phyloP scores from a whole-genome alignment of 345 rosid genomes.

The Hibiscus trionum region DNA sequence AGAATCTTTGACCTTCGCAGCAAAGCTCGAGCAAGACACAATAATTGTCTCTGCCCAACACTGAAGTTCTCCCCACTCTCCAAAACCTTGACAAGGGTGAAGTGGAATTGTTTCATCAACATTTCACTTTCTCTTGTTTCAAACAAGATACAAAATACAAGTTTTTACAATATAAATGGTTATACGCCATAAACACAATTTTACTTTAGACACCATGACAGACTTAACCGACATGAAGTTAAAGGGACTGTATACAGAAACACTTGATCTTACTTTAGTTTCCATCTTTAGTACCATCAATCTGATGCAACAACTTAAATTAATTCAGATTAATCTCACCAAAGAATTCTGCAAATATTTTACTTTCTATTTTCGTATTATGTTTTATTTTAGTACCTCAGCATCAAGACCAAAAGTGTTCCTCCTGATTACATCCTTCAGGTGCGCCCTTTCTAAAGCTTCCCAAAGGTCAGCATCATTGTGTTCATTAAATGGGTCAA shows the following conservation, averaged over 20 bases:
- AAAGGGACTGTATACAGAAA: background rate
- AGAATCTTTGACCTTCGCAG: conserved; percentile 83
- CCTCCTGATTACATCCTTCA: conserved; percentile 72
- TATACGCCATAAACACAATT: background rate
- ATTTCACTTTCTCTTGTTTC: background rate
- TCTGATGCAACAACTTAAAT: background rate
- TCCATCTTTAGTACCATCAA: background rate
- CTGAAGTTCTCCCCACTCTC: conserved; percentile 93
- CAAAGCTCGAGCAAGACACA: conserved; percentile 89
- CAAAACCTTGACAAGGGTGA: conserved; percentile 37
- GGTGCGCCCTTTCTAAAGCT: conserved; percentile 77
- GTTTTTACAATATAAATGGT: background rate
- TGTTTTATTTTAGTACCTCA: conserved; percentile 36
- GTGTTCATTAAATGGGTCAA: conserved; percentile 85
- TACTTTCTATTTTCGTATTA: background rate
- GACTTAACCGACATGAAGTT: background rate
- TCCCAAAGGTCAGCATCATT: conserved; percentile 91
- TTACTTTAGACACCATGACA: background rate
- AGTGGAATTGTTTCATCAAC: background rate
- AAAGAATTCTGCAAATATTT: background rate
- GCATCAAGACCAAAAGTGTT: conserved; percentile 62
- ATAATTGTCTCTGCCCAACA: conserved; percentile 83
- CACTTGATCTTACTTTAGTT: background rate
- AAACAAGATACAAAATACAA: background rate
- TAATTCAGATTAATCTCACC: conserved; percentile 4